Conservation (phyloP, 1,139 yeast genomes). For the Geotrichum siamense region DNA sequence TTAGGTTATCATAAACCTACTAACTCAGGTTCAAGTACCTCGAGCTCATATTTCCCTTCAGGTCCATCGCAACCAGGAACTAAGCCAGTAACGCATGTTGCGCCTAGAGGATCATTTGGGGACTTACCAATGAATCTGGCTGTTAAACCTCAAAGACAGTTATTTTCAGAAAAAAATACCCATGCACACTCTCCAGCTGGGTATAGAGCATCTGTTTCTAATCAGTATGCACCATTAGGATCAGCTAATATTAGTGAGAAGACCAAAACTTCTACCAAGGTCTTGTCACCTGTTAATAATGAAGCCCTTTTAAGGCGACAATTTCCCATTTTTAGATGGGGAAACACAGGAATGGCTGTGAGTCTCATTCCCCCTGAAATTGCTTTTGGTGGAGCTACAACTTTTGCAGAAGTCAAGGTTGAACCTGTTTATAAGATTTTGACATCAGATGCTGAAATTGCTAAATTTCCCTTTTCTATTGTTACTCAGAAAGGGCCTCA, state of each 20-base stretch:
- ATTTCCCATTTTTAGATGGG: conserved; percentile 75
- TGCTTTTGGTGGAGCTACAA: conserved; percentile 28
- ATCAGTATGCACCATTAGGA: conserved; percentile 1
- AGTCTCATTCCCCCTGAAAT: conserved; percentile 41
- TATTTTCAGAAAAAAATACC: background rate
- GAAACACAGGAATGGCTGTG: conserved; percentile 42
- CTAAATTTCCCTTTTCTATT: conserved; percentile 59
- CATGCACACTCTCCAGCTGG: background rate
- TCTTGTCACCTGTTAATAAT: conserved; percentile 22
- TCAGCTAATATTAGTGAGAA: background rate
- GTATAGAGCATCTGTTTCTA: background rate
- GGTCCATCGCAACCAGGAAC: conserved; percentile 2
- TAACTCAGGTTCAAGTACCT: background rate
- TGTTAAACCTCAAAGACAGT: background rate
- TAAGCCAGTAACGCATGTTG: conserved; percentile 8
- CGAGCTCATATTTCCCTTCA: conserved; percentile 2
- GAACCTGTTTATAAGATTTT: conserved; percentile 29
- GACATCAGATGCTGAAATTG: conserved; percentile 25
- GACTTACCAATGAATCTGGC: conserved; percentile 5
- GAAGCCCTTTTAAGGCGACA: conserved; percentile 43
- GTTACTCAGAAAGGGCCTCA: conserved; percentile 32
- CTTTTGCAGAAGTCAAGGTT: conserved; percentile 29
- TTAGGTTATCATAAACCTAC: conserved; percentile 2
- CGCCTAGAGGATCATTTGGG: conserved; percentile 3
- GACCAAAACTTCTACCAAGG: background rate